Percentiles rank a stretch among this genome's conserved stretches.
Conservation (phyloP, 2,329 filamentous ascomycete species). For the Chaetoscypha palmicola region DNA sequence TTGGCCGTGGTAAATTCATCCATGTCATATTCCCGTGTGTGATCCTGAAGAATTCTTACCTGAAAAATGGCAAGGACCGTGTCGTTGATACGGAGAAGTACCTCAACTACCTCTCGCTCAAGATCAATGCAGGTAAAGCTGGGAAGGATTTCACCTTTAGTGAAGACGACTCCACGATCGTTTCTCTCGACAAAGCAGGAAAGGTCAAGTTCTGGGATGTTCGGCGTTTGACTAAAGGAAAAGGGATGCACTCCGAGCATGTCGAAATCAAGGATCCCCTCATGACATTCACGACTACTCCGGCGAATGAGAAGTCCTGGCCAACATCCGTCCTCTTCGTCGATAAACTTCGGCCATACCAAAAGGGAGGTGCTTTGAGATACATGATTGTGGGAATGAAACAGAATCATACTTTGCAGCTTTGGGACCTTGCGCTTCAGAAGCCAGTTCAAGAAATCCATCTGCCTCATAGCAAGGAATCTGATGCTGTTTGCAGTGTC, state of each 20-base stretch:
- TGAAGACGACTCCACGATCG: slow-evolving; percentile 89
- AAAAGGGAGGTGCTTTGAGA: slow-evolving; percentile 79
- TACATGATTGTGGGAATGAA: slow-evolving; percentile 98
- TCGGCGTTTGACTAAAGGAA: slow-evolving; percentile 58
- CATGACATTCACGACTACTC: slow-evolving; percentile 78
- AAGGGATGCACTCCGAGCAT: slow-evolving; percentile 18
- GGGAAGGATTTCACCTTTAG: slow-evolving; percentile 98
- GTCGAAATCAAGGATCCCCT: slow-evolving; percentile 81
- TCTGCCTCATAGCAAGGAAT: slow-evolving; percentile 91
- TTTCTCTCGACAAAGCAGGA: slow-evolving; percentile 93
- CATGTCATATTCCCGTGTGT: slow-evolving; percentile 72
- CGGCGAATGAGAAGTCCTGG: slow-evolving; percentile 88
- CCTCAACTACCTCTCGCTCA: slow-evolving; percentile 77
- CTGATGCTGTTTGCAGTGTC: slow-evolving; percentile 95
- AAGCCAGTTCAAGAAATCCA: slow-evolving; percentile 97
- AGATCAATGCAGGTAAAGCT: slow-evolving; percentile 95
- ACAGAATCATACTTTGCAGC: slow-evolving; percentile 96
- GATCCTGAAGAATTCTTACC: slow-evolving; percentile 54
- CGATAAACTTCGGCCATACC: slow-evolving; percentile 90
- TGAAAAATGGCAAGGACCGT: slow-evolving; percentile 57
- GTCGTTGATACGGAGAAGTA: slow-evolving; percentile 83
- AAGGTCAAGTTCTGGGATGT: slow-evolving; percentile 98
- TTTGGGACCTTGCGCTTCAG: slow-evolving; percentile 93
- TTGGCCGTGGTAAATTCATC: slow-evolving; percentile 93
- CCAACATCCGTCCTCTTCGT: slow-evolving; percentile 93